Evolutionary conservation across 2,329 filamentous ascomycete species (phyloP), one percentile per base, ranked within the genome.

Genomic region (Colletotrichum sublineola): DNA sequence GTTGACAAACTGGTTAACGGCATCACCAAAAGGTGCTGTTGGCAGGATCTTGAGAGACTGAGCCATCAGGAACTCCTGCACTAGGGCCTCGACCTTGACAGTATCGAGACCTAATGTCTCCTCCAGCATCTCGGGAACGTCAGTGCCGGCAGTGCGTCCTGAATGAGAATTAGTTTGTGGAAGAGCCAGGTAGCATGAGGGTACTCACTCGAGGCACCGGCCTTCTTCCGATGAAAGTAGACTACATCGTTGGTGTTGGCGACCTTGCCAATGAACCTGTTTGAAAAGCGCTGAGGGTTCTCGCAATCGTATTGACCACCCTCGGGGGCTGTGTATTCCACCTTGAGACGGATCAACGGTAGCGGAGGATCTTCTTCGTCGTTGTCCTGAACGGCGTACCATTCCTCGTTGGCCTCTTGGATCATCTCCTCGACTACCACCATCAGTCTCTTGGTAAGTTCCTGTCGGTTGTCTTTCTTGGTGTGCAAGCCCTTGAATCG

Each of bases 261-360:
- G 1, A 99, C 96, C 78, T 91, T 93, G n/a, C 91, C 93, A 1
- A 93, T 88, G 76, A 98, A 99, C 3, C 95, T 90, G 79, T 97
- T 97, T 0, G 96, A 98, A 78, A 98, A 98, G 11, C 96, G 91
- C 80, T 98, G 96, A 0, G 96, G 95, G 73, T 99, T 99, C 80
- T 98, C 96, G 75, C 93, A 92, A 76, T 98, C 94, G 77, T 94
- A 99, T 46, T 91, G 90, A 18, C 94, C 93, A 5, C 94, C 95
- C 56, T 97, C 94, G 0, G 93, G 93, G 0, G 95, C 91, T 0
- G 94, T 93, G 75, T 94, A 96, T 78, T 99, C 96, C 0, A 99
- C 95, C 73, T 95, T 94, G 20, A 99, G 88, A 29, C 96, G 91
- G 50, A 99, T 92, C 1, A 99, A 87, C 0, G 96, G 96, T 44